Conservation (phyloP, 208 protist genomes). For the Leishmania amazonensis region DNA sequence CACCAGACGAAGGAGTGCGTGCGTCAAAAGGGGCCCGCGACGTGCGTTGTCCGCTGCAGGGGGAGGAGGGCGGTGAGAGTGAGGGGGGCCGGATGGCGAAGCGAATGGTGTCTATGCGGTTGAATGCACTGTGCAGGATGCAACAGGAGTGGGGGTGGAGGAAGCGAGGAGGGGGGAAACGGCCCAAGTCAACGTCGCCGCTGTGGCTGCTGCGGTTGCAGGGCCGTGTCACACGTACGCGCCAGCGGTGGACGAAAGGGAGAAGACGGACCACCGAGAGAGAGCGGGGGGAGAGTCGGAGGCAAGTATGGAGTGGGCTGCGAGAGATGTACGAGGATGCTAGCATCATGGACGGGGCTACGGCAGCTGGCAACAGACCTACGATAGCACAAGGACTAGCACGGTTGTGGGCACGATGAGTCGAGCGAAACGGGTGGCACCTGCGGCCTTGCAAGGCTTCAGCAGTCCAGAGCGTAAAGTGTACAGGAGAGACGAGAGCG, state of each 20-base stretch:
- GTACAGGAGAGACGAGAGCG: neutral
- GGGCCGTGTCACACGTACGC: neutral
- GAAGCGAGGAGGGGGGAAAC: neutral
- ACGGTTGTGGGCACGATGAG: neutral
- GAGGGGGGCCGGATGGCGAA: neutral
- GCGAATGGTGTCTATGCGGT: neutral
- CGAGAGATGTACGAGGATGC: neutral
- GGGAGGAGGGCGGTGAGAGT: too few relatives aligned
- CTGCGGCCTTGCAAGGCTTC: neutral
- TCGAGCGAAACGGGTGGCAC: neutral
- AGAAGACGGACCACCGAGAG: neutral
- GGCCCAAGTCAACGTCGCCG: neutral
- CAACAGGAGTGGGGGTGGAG: neutral
- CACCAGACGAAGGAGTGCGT: neutral
- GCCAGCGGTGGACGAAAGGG: neutral
- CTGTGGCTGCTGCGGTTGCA: neutral
- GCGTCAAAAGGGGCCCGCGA: too few relatives aligned
- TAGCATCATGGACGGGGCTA: neutral
- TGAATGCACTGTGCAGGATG: neutral
- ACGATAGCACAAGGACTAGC: neutral
- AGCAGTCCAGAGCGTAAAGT: neutral
- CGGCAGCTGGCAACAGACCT: neutral
- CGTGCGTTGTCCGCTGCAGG: too few relatives aligned
- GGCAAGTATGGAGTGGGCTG: neutral
- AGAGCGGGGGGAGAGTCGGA: neutral